Evolutionary conservation across 768 basidiomycete species (phyloP).

Genomic region (Mycena maculata): DNA sequence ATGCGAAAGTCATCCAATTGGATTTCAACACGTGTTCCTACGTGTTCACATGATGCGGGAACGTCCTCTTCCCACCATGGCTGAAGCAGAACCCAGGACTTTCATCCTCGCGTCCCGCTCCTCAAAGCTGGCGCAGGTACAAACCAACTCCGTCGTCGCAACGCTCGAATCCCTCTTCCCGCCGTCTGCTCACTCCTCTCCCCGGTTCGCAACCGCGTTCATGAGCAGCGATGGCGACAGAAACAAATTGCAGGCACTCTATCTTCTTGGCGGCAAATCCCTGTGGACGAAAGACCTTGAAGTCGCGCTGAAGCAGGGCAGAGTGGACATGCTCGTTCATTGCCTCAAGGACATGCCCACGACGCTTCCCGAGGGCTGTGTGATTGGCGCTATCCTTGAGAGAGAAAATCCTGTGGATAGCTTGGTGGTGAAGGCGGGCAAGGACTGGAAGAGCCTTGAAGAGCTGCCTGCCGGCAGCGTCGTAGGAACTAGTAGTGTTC

Average conservation of each 20-base stretch:
- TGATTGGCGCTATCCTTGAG: slow-evolving; percentile 85
- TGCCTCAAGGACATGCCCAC: slow-evolving; percentile 95
- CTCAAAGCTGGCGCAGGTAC: slow-evolving; percentile 89
- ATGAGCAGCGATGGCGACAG: slow-evolving; percentile 71
- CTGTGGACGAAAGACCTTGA: slow-evolving; percentile 97
- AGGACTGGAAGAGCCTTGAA: slow-evolving; percentile 73
- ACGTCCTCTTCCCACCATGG: background rate
- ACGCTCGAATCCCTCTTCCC: slow-evolving; percentile 71
- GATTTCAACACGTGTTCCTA: too few species aligned
- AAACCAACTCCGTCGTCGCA: slow-evolving; percentile 83
- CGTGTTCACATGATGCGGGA: too few species aligned
- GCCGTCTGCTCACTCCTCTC: slow-evolving; percentile 45
- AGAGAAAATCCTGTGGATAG: slow-evolving; percentile 92
- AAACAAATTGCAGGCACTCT: slow-evolving; percentile 67
- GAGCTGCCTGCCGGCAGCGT: slow-evolving; percentile 90
- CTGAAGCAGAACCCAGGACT: slow-evolving; percentile 49
- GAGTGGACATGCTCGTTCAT: slow-evolving; percentile 94
- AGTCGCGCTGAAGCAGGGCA: slow-evolving; percentile 74
- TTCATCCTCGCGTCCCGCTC: slow-evolving; percentile 87
- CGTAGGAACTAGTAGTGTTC: slow-evolving; percentile 94
- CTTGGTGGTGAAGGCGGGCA: slow-evolving; percentile 84
- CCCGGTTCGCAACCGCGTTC: slow-evolving; percentile 26
- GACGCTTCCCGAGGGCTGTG: slow-evolving; percentile 82
- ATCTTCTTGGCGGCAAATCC: slow-evolving; percentile 23
- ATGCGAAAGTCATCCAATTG: too few species aligned